These are phyloP conservation scores for Calocybe cyanea DNA, from an alignment of 768 basidiomycete species.

Conservation along the genomic window DNA sequence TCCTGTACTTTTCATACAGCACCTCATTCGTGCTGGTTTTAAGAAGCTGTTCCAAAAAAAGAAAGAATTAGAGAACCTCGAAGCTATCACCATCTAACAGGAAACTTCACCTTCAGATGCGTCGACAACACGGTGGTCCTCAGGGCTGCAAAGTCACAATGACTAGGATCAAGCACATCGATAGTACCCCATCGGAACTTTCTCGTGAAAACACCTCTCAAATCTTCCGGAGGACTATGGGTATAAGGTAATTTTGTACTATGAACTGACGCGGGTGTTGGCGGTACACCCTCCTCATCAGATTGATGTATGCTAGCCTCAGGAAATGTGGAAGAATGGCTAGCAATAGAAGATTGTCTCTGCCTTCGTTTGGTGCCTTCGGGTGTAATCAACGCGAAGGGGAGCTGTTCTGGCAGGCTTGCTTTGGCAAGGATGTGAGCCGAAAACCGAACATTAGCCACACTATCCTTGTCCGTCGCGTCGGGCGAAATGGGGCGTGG, in stretches of 20 bases:
- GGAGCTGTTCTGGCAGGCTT: conserved; percentile 56
- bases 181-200: conserved; percentile 87
- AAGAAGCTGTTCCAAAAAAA: conserved; percentile 48
- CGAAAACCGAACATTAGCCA: conserved; percentile 76
- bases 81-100: not conserved
- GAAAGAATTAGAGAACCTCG: not conserved
- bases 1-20: conserved; percentile 90
- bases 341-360: conserved; percentile 30
- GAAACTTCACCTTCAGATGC: conserved; percentile 68
- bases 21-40: conserved; percentile 84
- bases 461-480: conserved; percentile 57
- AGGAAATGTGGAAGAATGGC: too few relatives aligned
- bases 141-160: conserved; percentile 86
- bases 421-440: conserved; percentile 62
- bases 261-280: conserved; percentile 33
- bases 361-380: conserved; percentile 46
- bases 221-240: conserved; percentile 57
- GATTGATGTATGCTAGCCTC: too few relatives aligned
- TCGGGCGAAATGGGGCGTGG: conserved; percentile 58
- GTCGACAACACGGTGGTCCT: conserved; percentile 81
- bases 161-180: conserved; percentile 80
- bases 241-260: conserved; percentile 38
- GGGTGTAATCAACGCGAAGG: conserved; percentile 79
- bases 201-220: conserved; percentile 72
- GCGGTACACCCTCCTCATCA: conserved; percentile 43